A percentile compares a stretch with the other conserved stretches of the same genome.
Evolutionary conservation across 352 stramenopile genomes (phyloP).

Genomic region (Bremia lactucae): DNA sequence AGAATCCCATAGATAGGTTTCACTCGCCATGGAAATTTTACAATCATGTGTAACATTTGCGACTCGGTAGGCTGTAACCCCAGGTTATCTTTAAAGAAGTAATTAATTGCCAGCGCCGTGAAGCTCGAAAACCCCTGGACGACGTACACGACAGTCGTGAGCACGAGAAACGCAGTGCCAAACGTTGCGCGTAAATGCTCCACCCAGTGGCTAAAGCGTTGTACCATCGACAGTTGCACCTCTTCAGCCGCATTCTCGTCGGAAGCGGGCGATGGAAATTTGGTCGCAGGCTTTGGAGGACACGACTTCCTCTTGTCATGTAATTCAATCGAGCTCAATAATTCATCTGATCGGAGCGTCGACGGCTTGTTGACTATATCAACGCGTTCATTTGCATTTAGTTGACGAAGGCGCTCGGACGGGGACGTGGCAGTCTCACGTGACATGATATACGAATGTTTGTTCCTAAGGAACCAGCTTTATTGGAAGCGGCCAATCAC

Average conservation of each 20-base stretch:
- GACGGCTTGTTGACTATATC: slow-evolving; percentile 3
- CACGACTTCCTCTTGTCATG: neutral
- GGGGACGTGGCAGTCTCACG: slow-evolving; percentile 5
- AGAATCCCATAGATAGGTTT: slow-evolving; percentile 95
- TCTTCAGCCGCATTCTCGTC: slow-evolving; percentile 1
- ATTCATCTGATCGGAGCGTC: neutral
- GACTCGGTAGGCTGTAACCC: slow-evolving; percentile 88
- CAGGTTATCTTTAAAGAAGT: slow-evolving; percentile 95
- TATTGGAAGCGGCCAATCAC: slow-evolving; percentile 1
- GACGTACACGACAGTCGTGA: slow-evolving; percentile 84
- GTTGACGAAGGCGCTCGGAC: slow-evolving; percentile 8
- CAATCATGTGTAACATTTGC: slow-evolving; percentile 86
- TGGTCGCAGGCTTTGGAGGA: slow-evolving; percentile 6
- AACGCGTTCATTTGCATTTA: slow-evolving; percentile 12
- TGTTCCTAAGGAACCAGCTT: neutral
- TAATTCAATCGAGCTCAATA: slow-evolving; percentile 3
- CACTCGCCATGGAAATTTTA: slow-evolving; percentile 92
- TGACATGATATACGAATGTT: slow-evolving; percentile 11
- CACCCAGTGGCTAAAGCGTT: slow-evolving; percentile 41
- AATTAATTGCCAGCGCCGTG: slow-evolving; percentile 88
- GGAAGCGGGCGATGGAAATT: slow-evolving; percentile 1
- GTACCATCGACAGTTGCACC: slow-evolving; percentile 4
- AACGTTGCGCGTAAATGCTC: slow-evolving; percentile 51
- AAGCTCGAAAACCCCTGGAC: slow-evolving; percentile 91
- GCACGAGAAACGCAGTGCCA: slow-evolving; percentile 50